Evolutionary conservation across 148 eudicot genomes (phyloP).

Genomic region (Spergularia marina): DNA sequence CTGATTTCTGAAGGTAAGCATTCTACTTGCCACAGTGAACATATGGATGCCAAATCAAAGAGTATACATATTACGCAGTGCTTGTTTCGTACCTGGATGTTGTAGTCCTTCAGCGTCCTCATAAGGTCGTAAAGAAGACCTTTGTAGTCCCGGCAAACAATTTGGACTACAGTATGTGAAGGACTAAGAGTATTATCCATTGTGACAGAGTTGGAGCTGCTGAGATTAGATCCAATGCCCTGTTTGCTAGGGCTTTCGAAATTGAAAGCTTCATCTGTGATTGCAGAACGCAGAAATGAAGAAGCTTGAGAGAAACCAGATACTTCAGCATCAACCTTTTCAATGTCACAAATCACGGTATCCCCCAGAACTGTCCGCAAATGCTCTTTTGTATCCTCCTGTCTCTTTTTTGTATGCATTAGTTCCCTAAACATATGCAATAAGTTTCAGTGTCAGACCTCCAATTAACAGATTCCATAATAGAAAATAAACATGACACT

Average conservation of each 20-base stretch:
- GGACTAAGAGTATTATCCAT: slow-evolving; percentile 84
- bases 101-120: slow-evolving; percentile 84
- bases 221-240: slow-evolving; percentile 14
- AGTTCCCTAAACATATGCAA: slow-evolving; percentile 52
- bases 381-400: slow-evolving; percentile 40
- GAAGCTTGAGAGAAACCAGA: slow-evolving; percentile 42
- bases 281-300: slow-evolving; percentile 44
- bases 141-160: slow-evolving; percentile 75
- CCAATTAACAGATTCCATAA: background rate
- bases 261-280: slow-evolving; percentile 38
- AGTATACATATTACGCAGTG: background rate
- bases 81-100: slow-evolving; percentile 43
- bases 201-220: slow-evolving; percentile 28
- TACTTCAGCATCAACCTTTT: slow-evolving; percentile 42
- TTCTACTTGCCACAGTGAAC: background rate
- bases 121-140: slow-evolving; percentile 87
- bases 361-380: slow-evolving; percentile 37
- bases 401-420: slow-evolving; percentile 60
- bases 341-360: slow-evolving; percentile 47
- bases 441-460: background rate
- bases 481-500: background rate
- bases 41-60: background rate
- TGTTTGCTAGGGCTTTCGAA: slow-evolving; percentile 34
- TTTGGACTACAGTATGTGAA: slow-evolving; percentile 81
- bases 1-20: background rate